Conservation (phyloP, 228 moss, liverwort and hornwort genomes). For the Sphagnum fallax region DNA sequence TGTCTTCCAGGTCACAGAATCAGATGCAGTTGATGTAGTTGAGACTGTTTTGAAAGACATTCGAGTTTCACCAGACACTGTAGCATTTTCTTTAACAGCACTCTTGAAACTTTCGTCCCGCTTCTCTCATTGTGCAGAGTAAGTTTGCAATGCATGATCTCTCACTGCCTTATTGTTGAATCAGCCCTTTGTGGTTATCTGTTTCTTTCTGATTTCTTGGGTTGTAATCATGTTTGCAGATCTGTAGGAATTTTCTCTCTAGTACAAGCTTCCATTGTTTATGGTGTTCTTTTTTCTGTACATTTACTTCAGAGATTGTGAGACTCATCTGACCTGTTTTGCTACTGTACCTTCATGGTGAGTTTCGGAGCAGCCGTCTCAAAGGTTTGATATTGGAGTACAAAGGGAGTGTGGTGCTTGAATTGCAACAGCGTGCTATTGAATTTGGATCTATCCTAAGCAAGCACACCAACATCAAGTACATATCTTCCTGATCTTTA, state of each 20-base stretch:
- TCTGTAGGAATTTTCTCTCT: neutral
- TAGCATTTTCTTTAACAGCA: constrained; percentile 35
- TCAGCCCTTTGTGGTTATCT: neutral
- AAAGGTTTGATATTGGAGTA: constrained; percentile 45
- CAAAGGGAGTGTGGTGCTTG: constrained; percentile 53
- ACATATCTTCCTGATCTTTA: neutral
- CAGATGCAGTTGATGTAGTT: constrained; percentile 37
- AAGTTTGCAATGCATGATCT: neutral
- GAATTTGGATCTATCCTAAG: constrained; percentile 80
- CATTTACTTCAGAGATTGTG: neutral
- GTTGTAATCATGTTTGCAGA: too few relatives aligned
- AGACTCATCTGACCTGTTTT: neutral
- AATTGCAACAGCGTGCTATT: constrained; percentile 86
- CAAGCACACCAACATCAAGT: constrained; percentile 73
- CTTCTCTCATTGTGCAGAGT: constrained; percentile 29
- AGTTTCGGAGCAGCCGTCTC: constrained; percentile 43
- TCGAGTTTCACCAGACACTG: constrained; percentile 14
- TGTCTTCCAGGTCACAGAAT: constrained; percentile 41
- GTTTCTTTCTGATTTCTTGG: neutral
- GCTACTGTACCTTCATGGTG: neutral
- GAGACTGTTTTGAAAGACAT: constrained; percentile 27
- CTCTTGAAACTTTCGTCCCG: constrained; percentile 42
- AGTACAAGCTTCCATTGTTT: neutral
- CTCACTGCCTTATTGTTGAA: neutral
- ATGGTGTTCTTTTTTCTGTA: neutral